These are phyloP conservation scores for Wickerhamomyces mucosus DNA, from an alignment of 805 yeast genomes.

Conservation along the genomic window DNA sequence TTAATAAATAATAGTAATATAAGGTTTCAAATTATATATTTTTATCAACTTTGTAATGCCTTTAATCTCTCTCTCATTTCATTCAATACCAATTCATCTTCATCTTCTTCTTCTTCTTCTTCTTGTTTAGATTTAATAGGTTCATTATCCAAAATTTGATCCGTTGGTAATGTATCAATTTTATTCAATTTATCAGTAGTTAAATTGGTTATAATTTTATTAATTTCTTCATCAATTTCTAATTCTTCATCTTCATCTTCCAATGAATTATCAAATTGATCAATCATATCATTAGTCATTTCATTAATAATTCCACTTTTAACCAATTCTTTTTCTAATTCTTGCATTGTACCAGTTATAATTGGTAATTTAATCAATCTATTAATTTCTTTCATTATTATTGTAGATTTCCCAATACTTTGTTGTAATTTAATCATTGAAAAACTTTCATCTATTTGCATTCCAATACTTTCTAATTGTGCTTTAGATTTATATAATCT, in stretches of 20 bases:
- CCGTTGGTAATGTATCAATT: constrained; percentile 27
- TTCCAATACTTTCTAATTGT: constrained; percentile 71
- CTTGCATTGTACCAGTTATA: constrained; percentile 73
- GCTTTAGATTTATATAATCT: constrained; percentile 76
- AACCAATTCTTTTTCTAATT: constrained; percentile 77
- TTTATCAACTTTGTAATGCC: constrained; percentile 57
- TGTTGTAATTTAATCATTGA: constrained; percentile 76
- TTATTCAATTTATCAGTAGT: constrained; percentile 32
- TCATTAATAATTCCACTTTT: constrained; percentile 84
- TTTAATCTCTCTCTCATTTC: constrained; percentile 85
- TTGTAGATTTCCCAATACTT: constrained; percentile 68
- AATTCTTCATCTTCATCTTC: constrained; percentile 57
- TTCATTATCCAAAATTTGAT: constrained; percentile 15
- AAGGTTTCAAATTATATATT: no score
- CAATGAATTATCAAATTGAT: constrained; percentile 52
- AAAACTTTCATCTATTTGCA: constrained; percentile 90
- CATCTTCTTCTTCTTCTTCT: constrained; percentile 58
- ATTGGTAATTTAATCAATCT: constrained; percentile 71
- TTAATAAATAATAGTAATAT: no score
- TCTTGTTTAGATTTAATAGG: constrained; percentile 19
- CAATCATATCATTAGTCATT: constrained; percentile 89
- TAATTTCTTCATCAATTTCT: constrained; percentile 55
- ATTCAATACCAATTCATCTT: constrained; percentile 64
- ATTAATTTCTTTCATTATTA: constrained; percentile 84
- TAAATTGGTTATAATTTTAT: constrained; percentile 44